Evolutionary conservation across 2,329 filamentous ascomycete genomes (phyloP).

Genomic region (Botryotinia narcissicola): DNA sequence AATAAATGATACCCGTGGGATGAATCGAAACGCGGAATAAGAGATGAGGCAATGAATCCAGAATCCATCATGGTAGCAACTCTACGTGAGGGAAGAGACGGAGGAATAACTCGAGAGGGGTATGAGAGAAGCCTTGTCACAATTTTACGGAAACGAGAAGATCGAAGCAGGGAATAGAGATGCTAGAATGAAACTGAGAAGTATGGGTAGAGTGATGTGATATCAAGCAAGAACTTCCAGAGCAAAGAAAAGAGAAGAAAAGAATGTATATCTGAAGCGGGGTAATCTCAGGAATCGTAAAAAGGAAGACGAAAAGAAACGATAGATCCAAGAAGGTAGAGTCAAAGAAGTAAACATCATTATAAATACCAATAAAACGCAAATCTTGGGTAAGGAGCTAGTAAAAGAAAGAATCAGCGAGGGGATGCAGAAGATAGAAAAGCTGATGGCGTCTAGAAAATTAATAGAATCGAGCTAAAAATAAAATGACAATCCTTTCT

Average conservation of each 20-base stretch:
- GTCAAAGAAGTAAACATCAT: not conserved
- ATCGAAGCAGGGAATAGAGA: fast-evolving
- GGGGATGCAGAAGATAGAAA: not conserved
- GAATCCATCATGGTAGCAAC: not conserved
- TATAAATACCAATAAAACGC: too few relatives aligned
- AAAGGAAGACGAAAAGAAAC: fast-evolving
- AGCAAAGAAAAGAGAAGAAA: not conserved
- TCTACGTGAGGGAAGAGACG: not conserved
- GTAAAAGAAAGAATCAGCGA: too few relatives aligned
- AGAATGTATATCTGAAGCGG: not conserved
- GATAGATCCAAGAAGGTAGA: not conserved
- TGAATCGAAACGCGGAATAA: fast-evolving
- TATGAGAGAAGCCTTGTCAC: not conserved
- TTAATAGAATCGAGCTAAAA: not conserved
- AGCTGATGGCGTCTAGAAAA: fast-evolving
- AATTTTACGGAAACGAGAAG: not conserved
- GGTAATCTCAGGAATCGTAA: not conserved
- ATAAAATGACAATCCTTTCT: not conserved
- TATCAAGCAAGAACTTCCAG: not conserved
- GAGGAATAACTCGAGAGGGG: not conserved
- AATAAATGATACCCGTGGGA: not conserved
- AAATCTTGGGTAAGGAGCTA: too few relatives aligned
- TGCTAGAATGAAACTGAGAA: not conserved
- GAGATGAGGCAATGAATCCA: not conserved
- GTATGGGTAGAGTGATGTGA: fast-evolving